phyloP scores from a whole-genome alignment of 768 basidiomycete genomes.

The Lyophyllum shimeji region DNA sequence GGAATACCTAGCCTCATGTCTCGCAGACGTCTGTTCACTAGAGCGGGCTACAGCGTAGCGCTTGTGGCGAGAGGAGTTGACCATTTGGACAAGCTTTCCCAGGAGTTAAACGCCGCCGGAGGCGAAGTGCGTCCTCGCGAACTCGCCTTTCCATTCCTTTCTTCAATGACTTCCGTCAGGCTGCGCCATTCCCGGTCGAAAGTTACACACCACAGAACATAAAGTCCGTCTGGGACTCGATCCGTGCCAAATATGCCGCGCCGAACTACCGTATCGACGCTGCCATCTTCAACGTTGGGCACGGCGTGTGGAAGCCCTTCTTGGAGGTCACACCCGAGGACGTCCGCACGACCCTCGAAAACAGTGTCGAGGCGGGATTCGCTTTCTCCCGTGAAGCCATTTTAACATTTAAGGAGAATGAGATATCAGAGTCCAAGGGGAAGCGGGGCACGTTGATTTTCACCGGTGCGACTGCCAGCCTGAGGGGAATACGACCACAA shows the following conservation, averaged over 20 bases:
- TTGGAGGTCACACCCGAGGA: slow-evolving; percentile 61
- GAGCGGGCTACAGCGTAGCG: slow-evolving; percentile 62
- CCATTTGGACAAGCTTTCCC: slow-evolving; percentile 48
- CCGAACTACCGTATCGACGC: slow-evolving; percentile 54
- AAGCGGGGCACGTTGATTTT: slow-evolving; percentile 67
- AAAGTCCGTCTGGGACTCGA: slow-evolving; percentile 43
- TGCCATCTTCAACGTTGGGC: slow-evolving; percentile 63
- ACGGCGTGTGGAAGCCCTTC: slow-evolving; percentile 65
- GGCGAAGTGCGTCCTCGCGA: not conserved
- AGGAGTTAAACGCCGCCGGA: not conserved
- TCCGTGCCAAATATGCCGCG: slow-evolving; percentile 45
- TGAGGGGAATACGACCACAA: slow-evolving; percentile 59
- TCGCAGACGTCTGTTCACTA: not conserved
- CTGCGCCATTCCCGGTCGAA: slow-evolving; percentile 52
- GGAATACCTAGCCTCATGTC: not conserved
- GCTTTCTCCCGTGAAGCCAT: slow-evolving; percentile 64
- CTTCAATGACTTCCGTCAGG: slow-evolving; percentile 36
- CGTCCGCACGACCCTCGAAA: slow-evolving; percentile 46
- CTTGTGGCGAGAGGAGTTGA: slow-evolving; percentile 60
- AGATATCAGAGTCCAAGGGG: slow-evolving; percentile 44
- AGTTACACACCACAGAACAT: slow-evolving; percentile 53
- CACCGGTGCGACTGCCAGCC: slow-evolving; percentile 70
- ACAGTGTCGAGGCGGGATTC: slow-evolving; percentile 58
- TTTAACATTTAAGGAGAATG: slow-evolving; percentile 57
- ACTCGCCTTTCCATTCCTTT: not conserved